These are phyloP conservation scores for Alternaria sp. DNA, from an alignment of 2,329 filamentous ascomycete genomes.

Conservation along the genomic window DNA sequence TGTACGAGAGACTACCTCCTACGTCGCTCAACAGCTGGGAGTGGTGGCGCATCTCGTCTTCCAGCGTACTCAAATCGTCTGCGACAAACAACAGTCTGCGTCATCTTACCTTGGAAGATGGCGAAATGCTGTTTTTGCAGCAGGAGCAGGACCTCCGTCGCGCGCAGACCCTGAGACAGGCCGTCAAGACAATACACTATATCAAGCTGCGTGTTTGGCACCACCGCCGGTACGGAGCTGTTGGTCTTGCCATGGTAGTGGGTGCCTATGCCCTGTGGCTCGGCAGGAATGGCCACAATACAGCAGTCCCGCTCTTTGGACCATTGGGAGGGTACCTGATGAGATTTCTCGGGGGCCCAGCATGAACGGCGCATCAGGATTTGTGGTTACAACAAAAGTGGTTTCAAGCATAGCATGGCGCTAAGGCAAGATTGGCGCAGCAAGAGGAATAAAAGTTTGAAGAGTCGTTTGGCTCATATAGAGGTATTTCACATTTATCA, in stretches of 20 bases:
- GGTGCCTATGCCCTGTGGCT: conserved; percentile 47
- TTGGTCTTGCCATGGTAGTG: conserved; percentile 58
- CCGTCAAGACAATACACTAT: conserved; percentile 50
- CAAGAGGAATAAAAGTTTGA: not conserved
- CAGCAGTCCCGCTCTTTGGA: conserved; percentile 17
- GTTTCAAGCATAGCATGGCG: conserved; percentile 10
- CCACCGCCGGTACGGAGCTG: conserved; percentile 66
- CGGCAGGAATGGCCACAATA: conserved; percentile 23
- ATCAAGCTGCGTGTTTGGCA: conserved; percentile 64
- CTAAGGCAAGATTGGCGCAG: not conserved
- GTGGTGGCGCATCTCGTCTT: conserved; percentile 75
- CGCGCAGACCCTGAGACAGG: conserved; percentile 58
- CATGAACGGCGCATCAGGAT: not conserved
- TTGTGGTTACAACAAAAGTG: conserved; percentile 5
- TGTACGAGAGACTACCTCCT: conserved; percentile 74
- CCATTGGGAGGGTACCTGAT: conserved; percentile 25
- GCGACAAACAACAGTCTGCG: conserved; percentile 59
- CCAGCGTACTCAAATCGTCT: conserved; percentile 87
- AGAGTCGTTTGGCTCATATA: not conserved
- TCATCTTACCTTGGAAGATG: conserved; percentile 68
- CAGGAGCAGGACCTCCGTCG: conserved; percentile 76
- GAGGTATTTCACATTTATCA: not conserved
- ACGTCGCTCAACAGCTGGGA: conserved; percentile 66
- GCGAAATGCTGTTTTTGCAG: conserved; percentile 69
- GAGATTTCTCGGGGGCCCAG: conserved; percentile 15